Base-by-base conservation (phyloP, 495 filamentous ascomycete genomes). In the Rhizodiscina lignyota region DNA sequence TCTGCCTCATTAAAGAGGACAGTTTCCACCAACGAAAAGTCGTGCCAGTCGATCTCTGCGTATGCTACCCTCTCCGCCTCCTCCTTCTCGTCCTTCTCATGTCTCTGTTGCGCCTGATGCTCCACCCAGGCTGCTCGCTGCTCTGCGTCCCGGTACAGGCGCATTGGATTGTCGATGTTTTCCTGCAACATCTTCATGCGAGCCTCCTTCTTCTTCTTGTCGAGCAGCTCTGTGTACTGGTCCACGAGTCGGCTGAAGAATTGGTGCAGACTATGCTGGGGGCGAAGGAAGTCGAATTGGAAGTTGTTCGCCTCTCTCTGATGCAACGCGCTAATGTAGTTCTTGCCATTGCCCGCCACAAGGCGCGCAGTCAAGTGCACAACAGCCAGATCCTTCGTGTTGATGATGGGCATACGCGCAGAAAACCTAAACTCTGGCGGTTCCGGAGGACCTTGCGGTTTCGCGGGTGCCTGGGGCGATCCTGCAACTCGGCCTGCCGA, bases 401-500 rank as follows among this genome's bases (percentile, higher is more conserved):
- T 86, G 60, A 96, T 94, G 47, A 81, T 93, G 41, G 89, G 89
- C 85, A 96, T 94, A 50, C 86, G 77, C 39, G 89, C 87, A 33
- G 82, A 92, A 61, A 96, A 97, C 45, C 82, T 70, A 51, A 92
- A 96, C 46, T 84, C 73, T 21, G 83, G 70, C n/a, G 89, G 91
- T 49, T 84, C 74, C 18, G 71, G 68, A 12, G 89, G 91, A 30
- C 87, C 89, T 59, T 77, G 68, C 31, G 80, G 77, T 51, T 79
- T 77, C 37, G 69, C 67, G 18, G 62, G 60, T 50, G 75, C 72
- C 21, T 65, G 60, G 3, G 56, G 61, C 15, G 67, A 58, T 6
- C 19, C 26, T 18, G 70, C 74, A 18, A 60, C 55, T 43, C 83
- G 72, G 35, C 86, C 85, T 42, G 84, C 84, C 36, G 80, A 70